A percentile compares a stretch with the other conserved stretches of the same genome.
These are phyloP conservation scores for Waltiozyma sp. DNA, from an alignment of 1,139 yeast species.

Conservation along the genomic window DNA sequence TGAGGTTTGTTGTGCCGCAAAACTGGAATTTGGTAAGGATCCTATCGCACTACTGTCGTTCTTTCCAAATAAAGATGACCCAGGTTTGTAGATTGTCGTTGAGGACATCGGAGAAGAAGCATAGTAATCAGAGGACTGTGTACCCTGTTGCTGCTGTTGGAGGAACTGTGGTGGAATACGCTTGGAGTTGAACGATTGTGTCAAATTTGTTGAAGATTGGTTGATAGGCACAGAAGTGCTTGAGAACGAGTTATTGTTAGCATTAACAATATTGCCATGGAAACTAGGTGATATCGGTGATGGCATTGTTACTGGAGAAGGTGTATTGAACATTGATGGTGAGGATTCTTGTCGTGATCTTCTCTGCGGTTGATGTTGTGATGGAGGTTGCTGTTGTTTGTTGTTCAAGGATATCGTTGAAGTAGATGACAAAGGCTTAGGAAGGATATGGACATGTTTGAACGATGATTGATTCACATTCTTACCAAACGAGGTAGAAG, in stretches of 20 bases:
- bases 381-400: background rate
- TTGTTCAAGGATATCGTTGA: constrained; percentile 6
- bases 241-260: constrained; percentile 7
- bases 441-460: constrained; percentile 18
- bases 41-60: background rate
- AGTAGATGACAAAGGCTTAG: constrained; percentile 16
- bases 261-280: constrained; percentile 4
- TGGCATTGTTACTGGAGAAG: constrained; percentile 17
- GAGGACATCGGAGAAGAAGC: background rate
- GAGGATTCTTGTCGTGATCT: constrained; percentile 7
- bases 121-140: background rate
- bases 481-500: background rate
- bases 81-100: constrained; percentile 1
- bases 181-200: constrained; percentile 18
- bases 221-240: constrained; percentile 2
- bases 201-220: constrained; percentile 15
- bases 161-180: constrained; percentile 18
- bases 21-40: background rate
- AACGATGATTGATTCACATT: constrained; percentile 4
- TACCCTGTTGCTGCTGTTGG: constrained; percentile 3
- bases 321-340: constrained; percentile 9
- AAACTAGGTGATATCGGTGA: constrained; percentile 16
- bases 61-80: background rate
- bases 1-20: background rate
- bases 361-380: constrained; percentile 4